Percentiles rank a stretch among this genome's conserved stretches.
Conservation (phyloP, 768 basidiomycete genomes). For the Collybiopsis confluens region DNA sequence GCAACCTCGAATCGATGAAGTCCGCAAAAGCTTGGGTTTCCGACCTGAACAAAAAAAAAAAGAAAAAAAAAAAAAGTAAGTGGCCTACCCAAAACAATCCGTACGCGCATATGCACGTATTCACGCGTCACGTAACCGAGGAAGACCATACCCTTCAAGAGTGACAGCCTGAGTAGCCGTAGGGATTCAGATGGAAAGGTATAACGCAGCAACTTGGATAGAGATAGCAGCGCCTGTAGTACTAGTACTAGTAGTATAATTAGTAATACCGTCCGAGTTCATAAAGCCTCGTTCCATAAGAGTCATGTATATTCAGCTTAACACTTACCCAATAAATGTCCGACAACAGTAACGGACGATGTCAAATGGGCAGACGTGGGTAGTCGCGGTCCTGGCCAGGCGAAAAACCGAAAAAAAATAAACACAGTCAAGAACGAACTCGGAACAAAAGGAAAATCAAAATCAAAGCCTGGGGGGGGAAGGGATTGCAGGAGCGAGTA, state of each 20-base stretch:
- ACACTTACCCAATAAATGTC: conserved; percentile 33
- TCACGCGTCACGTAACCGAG: conserved; percentile 33
- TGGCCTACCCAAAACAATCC: too few species aligned
- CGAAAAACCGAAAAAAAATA: too few species aligned
- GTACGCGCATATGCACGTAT: too few species aligned
- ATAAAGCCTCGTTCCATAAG: too few species aligned
- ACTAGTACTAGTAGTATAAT: too few species aligned
- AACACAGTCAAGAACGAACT: too few species aligned
- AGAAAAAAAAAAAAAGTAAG: too few species aligned
- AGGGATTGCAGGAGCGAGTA: too few species aligned
- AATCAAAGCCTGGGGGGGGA: too few species aligned
- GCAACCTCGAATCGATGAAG: conserved; percentile 43
- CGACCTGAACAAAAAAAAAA: conserved; percentile 35
- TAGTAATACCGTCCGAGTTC: too few species aligned
- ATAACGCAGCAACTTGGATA: conserved; percentile 48
- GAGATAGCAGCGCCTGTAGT: conserved; percentile 35
- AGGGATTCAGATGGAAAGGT: conserved; percentile 47
- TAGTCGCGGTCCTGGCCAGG: conserved; percentile 23
- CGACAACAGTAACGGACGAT: conserved; percentile 23
- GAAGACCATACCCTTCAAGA: conserved; percentile 39
- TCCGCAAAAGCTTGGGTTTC: conserved; percentile 58
- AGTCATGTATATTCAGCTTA: neutral
- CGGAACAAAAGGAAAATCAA: too few species aligned
- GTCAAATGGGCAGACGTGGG: conserved; percentile 16
- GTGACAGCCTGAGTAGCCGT: conserved; percentile 28